phyloP scores from a whole-genome alignment of 2,329 filamentous ascomycete species.

The Botryotinia narcissicola region DNA sequence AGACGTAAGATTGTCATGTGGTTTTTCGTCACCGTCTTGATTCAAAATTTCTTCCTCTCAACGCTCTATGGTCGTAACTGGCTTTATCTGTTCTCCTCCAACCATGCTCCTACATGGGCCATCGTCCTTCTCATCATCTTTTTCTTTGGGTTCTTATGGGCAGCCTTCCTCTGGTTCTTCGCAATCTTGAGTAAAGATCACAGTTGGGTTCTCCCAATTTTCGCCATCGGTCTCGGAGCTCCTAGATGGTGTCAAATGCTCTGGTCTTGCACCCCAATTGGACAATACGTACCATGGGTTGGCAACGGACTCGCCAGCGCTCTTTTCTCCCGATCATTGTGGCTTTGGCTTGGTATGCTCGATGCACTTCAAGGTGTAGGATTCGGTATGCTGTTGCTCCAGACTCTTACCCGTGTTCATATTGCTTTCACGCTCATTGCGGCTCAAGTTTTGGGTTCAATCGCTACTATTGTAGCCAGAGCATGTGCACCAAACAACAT shows the following conservation, averaged over 20 bases:
- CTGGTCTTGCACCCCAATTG: conserved; percentile 61
- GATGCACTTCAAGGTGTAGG: conserved; percentile 65
- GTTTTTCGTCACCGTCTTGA: conserved; percentile 62
- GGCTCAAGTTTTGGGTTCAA: conserved; percentile 60
- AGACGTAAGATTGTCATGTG: conserved; percentile 64
- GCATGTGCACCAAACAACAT: conserved; percentile 59
- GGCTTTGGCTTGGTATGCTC: conserved; percentile 66
- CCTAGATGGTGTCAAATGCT: conserved; percentile 67
- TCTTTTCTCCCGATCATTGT: conserved; percentile 55
- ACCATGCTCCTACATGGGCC: conserved; percentile 52
- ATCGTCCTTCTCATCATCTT: conserved; percentile 55
- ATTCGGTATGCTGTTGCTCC: conserved; percentile 65
- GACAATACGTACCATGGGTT: conserved; percentile 60
- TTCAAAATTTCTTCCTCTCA: conserved; percentile 43
- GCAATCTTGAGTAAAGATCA: conserved; percentile 56
- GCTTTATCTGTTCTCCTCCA: conserved; percentile 44
- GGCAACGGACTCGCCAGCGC: conserved; percentile 52
- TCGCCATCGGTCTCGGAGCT: conserved; percentile 63
- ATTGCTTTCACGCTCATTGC: conserved; percentile 60
- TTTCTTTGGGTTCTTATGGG: conserved; percentile 58
- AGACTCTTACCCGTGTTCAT: conserved; percentile 63
- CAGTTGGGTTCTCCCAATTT: conserved; percentile 65
- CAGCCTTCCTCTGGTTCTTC: conserved; percentile 50
- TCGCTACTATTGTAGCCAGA: conserved; percentile 60
- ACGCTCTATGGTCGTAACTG: conserved; percentile 66